Percentiles rank a stretch among this genome's conserved stretches.
phyloP scores from a whole-genome alignment of 768 basidiomycete genomes.

The Inosperma sp. region DNA sequence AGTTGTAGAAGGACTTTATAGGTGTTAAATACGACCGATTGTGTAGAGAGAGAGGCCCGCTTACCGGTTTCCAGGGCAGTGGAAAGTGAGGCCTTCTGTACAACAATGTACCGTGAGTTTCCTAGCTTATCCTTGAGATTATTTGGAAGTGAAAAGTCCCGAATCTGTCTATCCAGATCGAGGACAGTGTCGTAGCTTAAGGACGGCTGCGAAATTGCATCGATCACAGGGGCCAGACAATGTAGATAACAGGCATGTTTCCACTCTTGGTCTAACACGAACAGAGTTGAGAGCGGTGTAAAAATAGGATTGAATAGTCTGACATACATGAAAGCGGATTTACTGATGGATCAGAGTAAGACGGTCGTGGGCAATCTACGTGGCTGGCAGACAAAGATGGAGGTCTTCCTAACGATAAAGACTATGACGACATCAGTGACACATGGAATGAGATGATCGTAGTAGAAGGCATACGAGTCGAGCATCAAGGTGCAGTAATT shows the following conservation, averaged over 20 bases:
- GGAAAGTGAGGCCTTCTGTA: slow-evolving; percentile 57
- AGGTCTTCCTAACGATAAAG: slow-evolving; percentile 62
- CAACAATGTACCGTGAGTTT: slow-evolving; percentile 43
- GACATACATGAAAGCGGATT: slow-evolving; percentile 42
- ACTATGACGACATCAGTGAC: slow-evolving; percentile 27
- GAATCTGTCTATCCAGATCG: slow-evolving; percentile 53
- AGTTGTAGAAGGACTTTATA: slow-evolving; percentile 56
- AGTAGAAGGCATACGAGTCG: slow-evolving; percentile 42
- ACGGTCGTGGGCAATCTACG: slow-evolving; percentile 52
- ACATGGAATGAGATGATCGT: background rate
- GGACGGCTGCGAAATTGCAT: slow-evolving; percentile 51
- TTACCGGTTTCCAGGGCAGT: slow-evolving; percentile 61
- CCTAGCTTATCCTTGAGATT: slow-evolving; percentile 41
- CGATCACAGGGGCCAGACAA: slow-evolving; percentile 59
- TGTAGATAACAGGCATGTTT: slow-evolving; percentile 58
- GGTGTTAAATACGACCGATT: slow-evolving; percentile 3
- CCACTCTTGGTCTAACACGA: slow-evolving; percentile 59
- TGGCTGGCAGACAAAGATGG: slow-evolving; percentile 59
- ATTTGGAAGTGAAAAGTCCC: slow-evolving; percentile 55
- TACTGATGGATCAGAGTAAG: slow-evolving; percentile 38
- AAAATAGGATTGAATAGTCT: background rate
- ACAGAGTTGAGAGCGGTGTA: slow-evolving; percentile 11
- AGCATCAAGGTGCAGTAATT: slow-evolving; percentile 60
- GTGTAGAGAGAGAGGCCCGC: slow-evolving; percentile 10
- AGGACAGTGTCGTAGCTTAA: slow-evolving; percentile 48